Base-by-base conservation (phyloP, 495 filamentous ascomycete genomes). In the Glonium stellatum region DNA sequence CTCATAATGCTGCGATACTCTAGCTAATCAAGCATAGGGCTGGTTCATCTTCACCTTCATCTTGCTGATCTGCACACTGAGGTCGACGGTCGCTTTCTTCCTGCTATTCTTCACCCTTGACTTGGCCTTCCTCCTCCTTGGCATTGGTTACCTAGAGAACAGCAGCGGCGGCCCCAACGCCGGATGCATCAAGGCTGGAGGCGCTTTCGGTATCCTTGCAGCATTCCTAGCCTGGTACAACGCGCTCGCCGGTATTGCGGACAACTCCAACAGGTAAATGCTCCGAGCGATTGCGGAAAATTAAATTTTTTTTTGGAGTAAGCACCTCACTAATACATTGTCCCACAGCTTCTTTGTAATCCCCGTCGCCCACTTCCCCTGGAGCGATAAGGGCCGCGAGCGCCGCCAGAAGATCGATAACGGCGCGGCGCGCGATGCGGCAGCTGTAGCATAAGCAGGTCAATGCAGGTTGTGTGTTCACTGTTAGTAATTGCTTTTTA, bases 41-140 rank as follows among this genome's bases (percentile, higher is more conserved):
- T 98, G 93, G 93, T 97, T 96, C 80, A 93, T 98, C 80, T 98
- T 98, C 84, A 98, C 92, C 67, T 85, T 82, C 69, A 77, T 98
- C 59, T 74, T 96, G 55, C 78, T 96, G 41, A 67, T 97, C 72
- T 92, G 87, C 83, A 97, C 93, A 48, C 79, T 97, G 51, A 84
- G 88, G 56, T 97, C 93, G 15, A 96, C 92, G 63, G 85, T 97
- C 69, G 92, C 92, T 67, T 98, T 97, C 86, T 97, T 93, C 85
- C 59, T 82, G 58, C 84, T 98, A 18, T 98, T 97, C 85, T 89
- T 97, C 78, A 84, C 83, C 63, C 89, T 97, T 48, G 93, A 96
- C 75, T 60, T 97, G 52, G 87, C 90, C 64, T 97, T 96, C 83
- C 79, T 98, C 59, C 79, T 95, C 68, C 89, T 98, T 56, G 85